Base-by-base conservation (phyloP, 805 yeast genomes). In the Torulaspora microellipsoides region DNA sequence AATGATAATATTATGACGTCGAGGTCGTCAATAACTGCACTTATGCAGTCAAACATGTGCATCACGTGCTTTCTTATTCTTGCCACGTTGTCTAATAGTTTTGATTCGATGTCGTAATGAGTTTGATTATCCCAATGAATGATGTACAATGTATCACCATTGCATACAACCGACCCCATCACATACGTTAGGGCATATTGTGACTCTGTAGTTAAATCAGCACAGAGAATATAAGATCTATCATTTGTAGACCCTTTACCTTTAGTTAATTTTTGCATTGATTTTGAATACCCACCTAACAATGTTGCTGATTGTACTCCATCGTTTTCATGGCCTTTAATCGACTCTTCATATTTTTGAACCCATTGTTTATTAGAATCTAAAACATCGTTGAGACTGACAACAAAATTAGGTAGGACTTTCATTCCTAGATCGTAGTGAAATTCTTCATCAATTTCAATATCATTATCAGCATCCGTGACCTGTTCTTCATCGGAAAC, bases 171-270 rank as follows among this genome's bases (percentile, higher is more conserved):
- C 0, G 95, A 78, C 2, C 97, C 97, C 53, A 90, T 72, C 34
- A 89, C 78, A 85, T 96, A 89, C 56, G 87, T 93, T 15, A 90
- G 70, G 0, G 96, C 93, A 62, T 84, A 85, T 31, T 74, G 72
- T 2, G 95, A 82, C 59, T 88, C 96, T 0, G 87, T 84, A 3
- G 91, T 80, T 49, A 84, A 75, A 60, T 90, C 96, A 69, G 84
- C 77, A 56, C 93, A 87, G 15, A 88, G 74, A 37, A 89, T 65
- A 62, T 81, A 87, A 58, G 85, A 76, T 53, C 79, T 78, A 59
- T 45, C 40, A 25, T 56, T 31, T 53, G 56, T 41, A 23, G 43
- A 40, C 25, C 46, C 51, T 15, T 36, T 27, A 12, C 52, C 51
- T 34, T 50, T 49, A 28, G 52, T 46, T 15, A 59, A 40, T 8